Base-by-base conservation (phyloP, 1,284 basidiomycete genomes). In the Tylopilus sp. region DNA sequence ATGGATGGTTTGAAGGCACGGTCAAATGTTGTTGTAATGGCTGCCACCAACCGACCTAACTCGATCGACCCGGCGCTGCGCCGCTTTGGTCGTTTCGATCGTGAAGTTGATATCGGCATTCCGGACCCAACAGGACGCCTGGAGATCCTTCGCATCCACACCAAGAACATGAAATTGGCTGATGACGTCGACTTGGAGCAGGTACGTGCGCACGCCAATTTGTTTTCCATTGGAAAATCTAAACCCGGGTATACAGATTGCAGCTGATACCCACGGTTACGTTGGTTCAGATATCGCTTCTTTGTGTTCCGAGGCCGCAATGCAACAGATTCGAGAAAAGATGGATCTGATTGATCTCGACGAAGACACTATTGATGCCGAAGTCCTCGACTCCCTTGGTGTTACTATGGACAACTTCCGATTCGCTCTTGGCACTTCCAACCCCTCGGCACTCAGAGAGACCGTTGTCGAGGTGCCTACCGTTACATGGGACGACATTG, bases 101-200 rank as follows among this genome's bases (percentile, higher is more conserved):
- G 96, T 66, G 97, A 99, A 75, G 90, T 99, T 57, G 96, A 99
- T 74, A 99, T 99, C 59, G 93, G 97, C 67, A 98, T 99, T 59
- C 97, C 96, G 46, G 96, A 99, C 71, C 95, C 96, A 0, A 98
- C 95, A 52, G 95, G 96, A 50, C 96, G 97, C 71, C 83, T 98
- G 39, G 96, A 99, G 71, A 98, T 99, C 61, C 84, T 99, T 54
- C 90, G 96, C 55, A 99, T 99, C 58, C 96, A 98, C 78, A 99
- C 97, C 51, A 99, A 98, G 86, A 99, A 99, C 78, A 99, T 99
- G 96, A 99, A 98, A 74, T 79, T 99, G 38, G 83, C 72, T n/a
- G 95, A 98, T 51, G 97, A 99, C 62, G 96, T 99, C 41, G 97
- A 99, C 63, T 82, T 99, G 48, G 96, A 99, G 70, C 92, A 96